A percentile compares a stretch with the other conserved stretches of the same genome.
These are phyloP conservation scores for Globisporangium viniferum DNA, from an alignment of 352 stramenopile species.

Conservation along the genomic window DNA sequence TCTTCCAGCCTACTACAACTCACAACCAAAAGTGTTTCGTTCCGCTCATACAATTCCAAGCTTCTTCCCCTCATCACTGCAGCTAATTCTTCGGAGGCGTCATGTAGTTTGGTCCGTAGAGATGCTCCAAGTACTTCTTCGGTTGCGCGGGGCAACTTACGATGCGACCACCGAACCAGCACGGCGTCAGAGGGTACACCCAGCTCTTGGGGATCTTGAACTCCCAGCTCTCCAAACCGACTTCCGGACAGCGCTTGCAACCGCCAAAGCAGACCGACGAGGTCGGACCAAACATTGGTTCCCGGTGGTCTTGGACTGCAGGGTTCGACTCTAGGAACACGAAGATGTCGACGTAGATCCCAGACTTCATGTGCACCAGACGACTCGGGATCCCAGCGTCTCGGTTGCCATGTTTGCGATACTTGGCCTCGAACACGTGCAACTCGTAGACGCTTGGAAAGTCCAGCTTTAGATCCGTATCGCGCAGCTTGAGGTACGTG, in stretches of 20 bases:
- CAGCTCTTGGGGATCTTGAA: slow-evolving; percentile 26
- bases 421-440: slow-evolving; percentile 19
- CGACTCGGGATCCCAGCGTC: slow-evolving; percentile 22
- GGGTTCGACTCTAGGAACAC: slow-evolving; percentile 16
- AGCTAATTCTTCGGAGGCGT: neutral
- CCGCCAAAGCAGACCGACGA: slow-evolving; percentile 6
- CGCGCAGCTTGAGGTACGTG: slow-evolving; percentile 13
- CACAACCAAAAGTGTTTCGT: too few species aligned
- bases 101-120: slow-evolving; percentile 22
- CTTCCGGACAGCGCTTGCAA: slow-evolving; percentile 17
- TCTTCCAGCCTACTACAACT: too few species aligned
- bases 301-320: neutral
- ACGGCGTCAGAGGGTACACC: slow-evolving; percentile 28
- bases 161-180: slow-evolving; percentile 18
- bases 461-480: neutral
- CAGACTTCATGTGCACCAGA: slow-evolving; percentile 20
- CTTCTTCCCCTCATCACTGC: neutral
- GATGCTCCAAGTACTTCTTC: slow-evolving; percentile 22
- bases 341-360: slow-evolving; percentile 31
- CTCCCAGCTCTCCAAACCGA: neutral
- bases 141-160: slow-evolving; percentile 21
- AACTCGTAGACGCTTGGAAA: slow-evolving; percentile 18
- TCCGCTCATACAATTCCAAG: neutral
- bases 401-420: slow-evolving; percentile 15
- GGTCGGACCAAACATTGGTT: neutral